Conservation (phyloP, 257 asterid species). For the Linaria vulgaris region DNA sequence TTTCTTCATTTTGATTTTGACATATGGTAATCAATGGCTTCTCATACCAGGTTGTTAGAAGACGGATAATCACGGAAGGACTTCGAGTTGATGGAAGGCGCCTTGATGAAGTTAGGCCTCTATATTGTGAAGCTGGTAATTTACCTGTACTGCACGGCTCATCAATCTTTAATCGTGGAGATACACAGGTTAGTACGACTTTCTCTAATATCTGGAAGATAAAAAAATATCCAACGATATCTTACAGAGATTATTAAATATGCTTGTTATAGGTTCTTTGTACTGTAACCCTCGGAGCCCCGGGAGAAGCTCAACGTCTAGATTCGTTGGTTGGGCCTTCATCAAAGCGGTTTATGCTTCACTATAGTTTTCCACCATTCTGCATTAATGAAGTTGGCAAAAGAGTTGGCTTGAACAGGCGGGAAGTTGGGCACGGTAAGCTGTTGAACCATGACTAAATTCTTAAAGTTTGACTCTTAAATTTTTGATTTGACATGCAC, state of each 20-base stretch:
- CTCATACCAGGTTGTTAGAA: conserved; percentile 70
- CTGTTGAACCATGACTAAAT: conserved; percentile 11
- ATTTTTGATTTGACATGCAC: conserved; percentile 11
- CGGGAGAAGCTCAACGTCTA: conserved; percentile 89
- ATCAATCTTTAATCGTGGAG: conserved; percentile 86
- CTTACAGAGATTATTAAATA: conserved; percentile 24
- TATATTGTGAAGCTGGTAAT: conserved; percentile 86
- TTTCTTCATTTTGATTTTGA: conserved; percentile 24
- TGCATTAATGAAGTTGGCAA: conserved; percentile 96
- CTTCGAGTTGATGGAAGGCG: conserved; percentile 88
- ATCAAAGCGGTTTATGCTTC: conserved; percentile 95
- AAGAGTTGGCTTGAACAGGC: conserved; percentile 82
- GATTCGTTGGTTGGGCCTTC: conserved; percentile 93
- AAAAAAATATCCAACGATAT: conserved; percentile 11
- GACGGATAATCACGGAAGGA: conserved; percentile 82
- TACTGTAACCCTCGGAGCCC: conserved; percentile 97
- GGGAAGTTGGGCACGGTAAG: conserved; percentile 99
- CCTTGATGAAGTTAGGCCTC: conserved; percentile 90
- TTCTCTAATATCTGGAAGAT: conserved; percentile 12
- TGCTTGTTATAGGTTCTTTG: conserved; percentile 74
- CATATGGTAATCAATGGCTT: conserved; percentile 24
- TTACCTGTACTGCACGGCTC: conserved; percentile 87
- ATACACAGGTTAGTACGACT: conserved; percentile 78
- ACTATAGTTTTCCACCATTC: conserved; percentile 93
- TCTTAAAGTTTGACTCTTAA: conserved; percentile 6